Percentiles rank a stretch among this genome's conserved stretches.
Evolutionary conservation across 345 rosid species (phyloP).

Genomic region (Toxicodendron radicans): DNA sequence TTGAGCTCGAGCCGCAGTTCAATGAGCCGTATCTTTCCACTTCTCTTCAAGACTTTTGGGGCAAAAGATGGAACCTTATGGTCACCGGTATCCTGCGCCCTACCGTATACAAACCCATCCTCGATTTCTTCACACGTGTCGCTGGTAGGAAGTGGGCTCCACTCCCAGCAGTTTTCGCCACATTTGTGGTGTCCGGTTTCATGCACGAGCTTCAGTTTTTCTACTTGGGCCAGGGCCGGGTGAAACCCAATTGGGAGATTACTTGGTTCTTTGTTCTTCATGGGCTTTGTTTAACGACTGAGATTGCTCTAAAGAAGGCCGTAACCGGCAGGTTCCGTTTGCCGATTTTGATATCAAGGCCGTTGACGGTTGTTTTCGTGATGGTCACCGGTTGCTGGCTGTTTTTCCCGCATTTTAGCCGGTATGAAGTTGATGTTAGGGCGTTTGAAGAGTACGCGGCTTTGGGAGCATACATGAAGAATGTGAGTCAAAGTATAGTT

Average conservation of each 20-base stretch:
- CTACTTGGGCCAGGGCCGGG: constrained; percentile 38
- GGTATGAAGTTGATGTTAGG: constrained; percentile 24
- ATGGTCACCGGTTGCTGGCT: constrained; percentile 39
- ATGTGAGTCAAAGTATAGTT: constrained; percentile 16
- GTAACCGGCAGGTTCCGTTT: constrained; percentile 23
- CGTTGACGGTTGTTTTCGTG: constrained; percentile 43
- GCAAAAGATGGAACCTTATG: constrained; percentile 68
- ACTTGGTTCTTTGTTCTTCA: constrained; percentile 55
- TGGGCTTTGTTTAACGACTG: constrained; percentile 37
- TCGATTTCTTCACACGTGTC: constrained; percentile 5
- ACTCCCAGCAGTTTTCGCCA: constrained; percentile 34
- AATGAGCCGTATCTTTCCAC: constrained; percentile 58
- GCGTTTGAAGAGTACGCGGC: constrained; percentile 49
- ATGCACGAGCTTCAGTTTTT: constrained; percentile 74
- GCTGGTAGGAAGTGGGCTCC: constrained; percentile 43
- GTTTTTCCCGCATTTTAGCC: constrained; percentile 41
- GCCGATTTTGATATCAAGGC: constrained; percentile 26
- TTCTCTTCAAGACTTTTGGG: constrained; percentile 82
- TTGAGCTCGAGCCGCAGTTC: constrained; percentile 57
- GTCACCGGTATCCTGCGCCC: constrained; percentile 55
- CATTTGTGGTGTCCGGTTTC: constrained; percentile 49
- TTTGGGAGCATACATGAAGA: constrained; percentile 20
- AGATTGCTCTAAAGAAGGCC: constrained; percentile 42
- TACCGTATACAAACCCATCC: constrained; percentile 53
- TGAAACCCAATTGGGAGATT: constrained; percentile 49